Evolutionary conservation across 306 rosid species (phyloP).

Genomic region (Gynostemma pentaphyllum): DNA sequence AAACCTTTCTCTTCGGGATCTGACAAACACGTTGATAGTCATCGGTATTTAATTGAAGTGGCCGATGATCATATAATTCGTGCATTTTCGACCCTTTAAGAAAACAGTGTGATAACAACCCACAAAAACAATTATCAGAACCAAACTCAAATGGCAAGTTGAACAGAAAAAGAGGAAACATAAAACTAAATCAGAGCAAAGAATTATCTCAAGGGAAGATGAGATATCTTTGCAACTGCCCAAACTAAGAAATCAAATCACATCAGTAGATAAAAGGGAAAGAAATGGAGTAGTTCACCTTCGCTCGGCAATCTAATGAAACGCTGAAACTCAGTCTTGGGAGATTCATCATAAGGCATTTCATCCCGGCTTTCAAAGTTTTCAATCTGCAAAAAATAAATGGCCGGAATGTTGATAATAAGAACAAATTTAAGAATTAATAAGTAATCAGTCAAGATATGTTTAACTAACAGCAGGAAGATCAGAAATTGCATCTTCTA

Average conservation of each 20-base stretch:
- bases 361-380: conserved; percentile 43
- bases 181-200: neutral
- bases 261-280: neutral
- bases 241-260: neutral
- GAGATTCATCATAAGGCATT: conserved; percentile 24
- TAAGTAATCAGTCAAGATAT: neutral
- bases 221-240: neutral
- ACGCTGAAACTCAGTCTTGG: conserved; percentile 50
- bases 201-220: neutral
- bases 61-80: conserved; percentile 47
- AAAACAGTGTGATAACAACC: conserved; percentile 13
- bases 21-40: conserved; percentile 56
- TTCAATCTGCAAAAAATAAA: conserved; percentile 24
- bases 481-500: conserved; percentile 70
- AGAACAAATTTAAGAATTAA: neutral
- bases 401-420: neutral
- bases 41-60: conserved; percentile 40
- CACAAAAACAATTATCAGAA: neutral
- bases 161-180: neutral
- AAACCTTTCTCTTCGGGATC: conserved; percentile 61
- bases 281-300: conserved; percentile 24
- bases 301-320: conserved; percentile 36
- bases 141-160: neutral
- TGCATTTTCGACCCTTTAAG: neutral
- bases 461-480: conserved; percentile 43